Base-by-base conservation (phyloP, 345 rosid genomes). In the Diplotaxis tenuifolia region DNA sequence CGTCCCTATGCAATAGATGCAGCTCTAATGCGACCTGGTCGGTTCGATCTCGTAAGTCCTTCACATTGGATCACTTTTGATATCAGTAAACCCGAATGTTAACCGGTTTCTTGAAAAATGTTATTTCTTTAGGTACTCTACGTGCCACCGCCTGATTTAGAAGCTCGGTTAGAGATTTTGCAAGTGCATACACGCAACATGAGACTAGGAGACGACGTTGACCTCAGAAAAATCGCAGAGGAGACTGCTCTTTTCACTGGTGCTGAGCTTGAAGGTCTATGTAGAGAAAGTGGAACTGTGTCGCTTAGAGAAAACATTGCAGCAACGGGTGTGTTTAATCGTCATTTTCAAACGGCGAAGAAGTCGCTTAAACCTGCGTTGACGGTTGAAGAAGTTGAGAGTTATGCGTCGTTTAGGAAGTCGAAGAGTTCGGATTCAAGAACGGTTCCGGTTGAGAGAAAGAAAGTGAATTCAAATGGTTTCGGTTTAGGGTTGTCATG, bases 1-100 rank as follows among this genome's bases (percentile, higher is more conserved):
- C 92, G 96, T 5, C 92, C 97, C 1, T 80, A 83, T 67, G 96
- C 96, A 77, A 88, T 95, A 16, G 99, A 95, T 85, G 91, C 90
- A 36, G 99, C 99, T 32, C 92, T 95, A 22, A 81, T 95, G 93
- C 92, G 96, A 14, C 96, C 99, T 72, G 99, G 99, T 64, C 89
- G 97, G 53, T 87, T 95, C 66, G 99, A 95, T 83, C 75, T 88
- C 65, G 99, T 95, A 82, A 69, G 45, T 62, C 4, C 20, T 69
- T n/a, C 66, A 21, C 50, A 74, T 20, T 25, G 1, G 0, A 56
- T 67, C 5, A 6, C 45, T 29, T n/a, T 54, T 47, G 54, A 31
- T 42, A 71, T 40, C 14, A 2, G n/a, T 42, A 62, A 74, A 56
- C 29, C 22, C 6, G 31, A 50, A 38, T 7, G 38, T 27, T 52